Percentiles rank a stretch among this genome's conserved stretches.
Evolutionary conservation across 2,329 filamentous ascomycete species (phyloP).

Genomic region (Fusarium tanahbumbuense): DNA sequence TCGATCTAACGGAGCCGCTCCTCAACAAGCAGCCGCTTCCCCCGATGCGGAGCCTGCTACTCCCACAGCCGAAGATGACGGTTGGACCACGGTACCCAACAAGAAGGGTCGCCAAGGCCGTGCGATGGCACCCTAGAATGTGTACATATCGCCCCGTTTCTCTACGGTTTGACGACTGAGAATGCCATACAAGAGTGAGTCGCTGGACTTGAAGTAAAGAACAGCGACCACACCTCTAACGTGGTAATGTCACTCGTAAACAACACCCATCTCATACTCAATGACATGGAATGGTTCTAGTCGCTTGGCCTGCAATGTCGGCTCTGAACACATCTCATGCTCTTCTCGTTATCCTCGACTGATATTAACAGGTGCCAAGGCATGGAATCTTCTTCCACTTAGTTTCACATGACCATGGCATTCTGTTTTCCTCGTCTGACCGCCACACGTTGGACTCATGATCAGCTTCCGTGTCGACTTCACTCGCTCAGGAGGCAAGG

Average conservation of each 20-base stretch:
- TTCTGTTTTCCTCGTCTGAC: constrained; percentile 43
- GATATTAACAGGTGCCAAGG: constrained; percentile 11
- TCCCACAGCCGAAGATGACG: constrained; percentile 65
- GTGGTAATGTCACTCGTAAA: constrained; percentile 34
- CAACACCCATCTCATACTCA: constrained; percentile 39
- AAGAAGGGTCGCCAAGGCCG: constrained; percentile 55
- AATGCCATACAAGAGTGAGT: constrained; percentile 47
- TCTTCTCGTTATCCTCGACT: constrained; percentile 30
- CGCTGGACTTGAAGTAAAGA: constrained; percentile 33
- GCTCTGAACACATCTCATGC: constrained; percentile 11
- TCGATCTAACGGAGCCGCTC: constrained; percentile 62
- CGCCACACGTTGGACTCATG: constrained; percentile 44
- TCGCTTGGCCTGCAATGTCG: background rate
- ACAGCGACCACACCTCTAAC: constrained; percentile 34
- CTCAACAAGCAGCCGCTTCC: constrained; percentile 53
- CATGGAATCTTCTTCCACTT: constrained; percentile 35
- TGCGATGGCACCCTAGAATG: constrained; percentile 45
- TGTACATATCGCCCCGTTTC: constrained; percentile 53
- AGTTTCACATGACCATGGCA: constrained; percentile 31
- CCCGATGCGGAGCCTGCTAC: constrained; percentile 50
- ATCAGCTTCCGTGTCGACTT: constrained; percentile 32
- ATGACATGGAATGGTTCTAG: constrained; percentile 13
- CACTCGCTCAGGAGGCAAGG: constrained; percentile 28
- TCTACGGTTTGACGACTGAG: constrained; percentile 52
- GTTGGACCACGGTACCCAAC: constrained; percentile 69